Base-by-base conservation (phyloP, 352 stramenopile species). In the Globisporangium recalcitrans region DNA sequence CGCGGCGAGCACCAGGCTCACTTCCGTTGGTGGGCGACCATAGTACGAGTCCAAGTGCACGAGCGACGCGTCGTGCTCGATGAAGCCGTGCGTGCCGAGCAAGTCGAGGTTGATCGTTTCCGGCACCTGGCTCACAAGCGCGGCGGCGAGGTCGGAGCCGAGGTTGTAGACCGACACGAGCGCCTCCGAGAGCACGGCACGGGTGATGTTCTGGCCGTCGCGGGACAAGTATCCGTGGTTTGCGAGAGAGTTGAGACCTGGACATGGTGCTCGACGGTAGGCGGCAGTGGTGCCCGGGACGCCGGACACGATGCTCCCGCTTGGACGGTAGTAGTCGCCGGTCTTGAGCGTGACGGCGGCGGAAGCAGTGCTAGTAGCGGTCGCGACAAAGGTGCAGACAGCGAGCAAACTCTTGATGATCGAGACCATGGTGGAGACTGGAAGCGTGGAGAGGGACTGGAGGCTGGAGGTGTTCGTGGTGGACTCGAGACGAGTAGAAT, bases 31-130 rank as follows among this genome's bases (percentile, higher is more conserved):
- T 31, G 80, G 64, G 0, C 65, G 58, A 16, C 68, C 75, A 19
- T 74, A 74, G 67, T 78, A 83, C 29, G 67, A 66, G 65, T 87
- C 79, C 44, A 65, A 60, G 67, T 83, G 79, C 10, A 78, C 61
- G 29, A 88, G 73, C 42, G 79, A 88, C 3, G 60, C 68, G 52
- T 80, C 73, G 62, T 80, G 73, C 54, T 80, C 70, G 19, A 74
- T 66, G 13, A 70, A 56, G 60, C 81, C 75, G 71, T 88, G 77
- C 0, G 51, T 59, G 55, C 57, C 51, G n/a, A 78, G 65, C 8
- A 57, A 22, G 59, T 60, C 47, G 22, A 78, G 52, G 40, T 27
- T 46, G 34, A 63, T 29, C 14, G 64, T 44, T 5, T 55, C 26
- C 0, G 58, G 65, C 10, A 70, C 26, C 16, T 44, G 40, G 29